Conservation (phyloP, 805 yeast species). For the Teunomyces funiuensis region DNA sequence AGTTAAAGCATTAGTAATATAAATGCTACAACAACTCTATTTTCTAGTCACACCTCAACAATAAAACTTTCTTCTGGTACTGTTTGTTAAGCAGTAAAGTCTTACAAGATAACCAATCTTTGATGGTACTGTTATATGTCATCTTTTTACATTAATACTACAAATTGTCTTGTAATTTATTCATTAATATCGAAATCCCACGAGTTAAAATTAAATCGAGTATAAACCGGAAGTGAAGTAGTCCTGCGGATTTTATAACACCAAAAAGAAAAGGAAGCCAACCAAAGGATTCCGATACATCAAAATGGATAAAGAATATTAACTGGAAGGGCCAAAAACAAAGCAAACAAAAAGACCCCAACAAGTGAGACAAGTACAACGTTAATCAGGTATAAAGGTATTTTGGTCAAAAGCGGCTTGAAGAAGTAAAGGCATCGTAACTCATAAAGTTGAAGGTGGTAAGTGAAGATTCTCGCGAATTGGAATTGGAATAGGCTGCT, state of each 20-base stretch:
- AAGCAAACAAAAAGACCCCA: neutral
- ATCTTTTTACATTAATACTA: no score
- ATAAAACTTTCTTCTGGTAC: no score
- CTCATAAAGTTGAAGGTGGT: neutral
- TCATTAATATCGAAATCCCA: slow-evolving; percentile 2
- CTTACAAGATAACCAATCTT: no score
- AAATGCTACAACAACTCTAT: no score
- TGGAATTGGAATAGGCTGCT: neutral
- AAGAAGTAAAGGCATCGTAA: neutral
- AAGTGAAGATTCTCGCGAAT: neutral
- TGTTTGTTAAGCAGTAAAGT: no score
- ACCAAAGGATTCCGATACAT: slow-evolving; percentile 2
- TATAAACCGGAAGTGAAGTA: neutral
- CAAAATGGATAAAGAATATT: neutral
- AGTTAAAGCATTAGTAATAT: no score
- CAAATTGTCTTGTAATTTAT: neutral
- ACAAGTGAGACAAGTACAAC: neutral
- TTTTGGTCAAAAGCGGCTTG: slow-evolving; percentile 2
- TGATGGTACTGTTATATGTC: no score
- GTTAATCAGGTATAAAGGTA: neutral
- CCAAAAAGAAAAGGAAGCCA: slow-evolving; percentile 1
- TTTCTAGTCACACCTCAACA: no score
- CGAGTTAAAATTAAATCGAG: slow-evolving; percentile 1
- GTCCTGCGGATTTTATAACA: neutral
- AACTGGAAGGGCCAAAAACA: neutral